These are phyloP conservation scores for Phytophthora litchii DNA, from an alignment of 352 stramenopile genomes.

Conservation along the genomic window DNA sequence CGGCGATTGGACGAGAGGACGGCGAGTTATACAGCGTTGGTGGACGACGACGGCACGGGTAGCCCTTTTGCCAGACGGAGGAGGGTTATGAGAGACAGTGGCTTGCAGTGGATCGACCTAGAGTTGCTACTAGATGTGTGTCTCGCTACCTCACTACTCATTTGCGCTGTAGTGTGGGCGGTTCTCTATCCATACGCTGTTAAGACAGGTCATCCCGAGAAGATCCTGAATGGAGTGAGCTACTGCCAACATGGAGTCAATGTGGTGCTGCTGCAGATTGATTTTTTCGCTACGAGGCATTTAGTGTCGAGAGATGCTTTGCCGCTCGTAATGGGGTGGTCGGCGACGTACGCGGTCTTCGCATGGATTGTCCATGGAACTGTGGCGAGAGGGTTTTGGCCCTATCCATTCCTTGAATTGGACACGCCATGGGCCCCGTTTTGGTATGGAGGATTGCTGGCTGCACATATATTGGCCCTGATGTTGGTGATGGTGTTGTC, in stretches of 20 bases:
- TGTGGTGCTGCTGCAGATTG: slow-evolving; percentile 68
- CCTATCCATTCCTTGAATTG: slow-evolving; percentile 80
- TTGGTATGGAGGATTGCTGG: slow-evolving; percentile 70
- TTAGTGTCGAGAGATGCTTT: slow-evolving; percentile 59
- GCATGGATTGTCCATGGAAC: slow-evolving; percentile 80
- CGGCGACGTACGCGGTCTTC: slow-evolving; percentile 71
- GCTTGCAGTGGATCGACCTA: slow-evolving; percentile 55
- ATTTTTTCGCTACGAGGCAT: slow-evolving; percentile 64
- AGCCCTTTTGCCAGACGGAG: slow-evolving; percentile 20
- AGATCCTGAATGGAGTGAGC: slow-evolving; percentile 76
- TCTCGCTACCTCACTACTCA: slow-evolving; percentile 69
- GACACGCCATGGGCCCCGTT: slow-evolving; percentile 74
- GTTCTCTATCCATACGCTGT: slow-evolving; percentile 76
- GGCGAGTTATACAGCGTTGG: slow-evolving; percentile 43
- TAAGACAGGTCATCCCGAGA: slow-evolving; percentile 49
- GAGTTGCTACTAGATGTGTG: slow-evolving; percentile 76
- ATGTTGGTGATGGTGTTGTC: slow-evolving; percentile 52
- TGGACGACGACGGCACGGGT: slow-evolving; percentile 45
- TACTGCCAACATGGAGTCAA: slow-evolving; percentile 84
- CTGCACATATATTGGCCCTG: slow-evolving; percentile 52
- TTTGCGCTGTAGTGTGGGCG: slow-evolving; percentile 73
- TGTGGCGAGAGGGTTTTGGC: slow-evolving; percentile 72
- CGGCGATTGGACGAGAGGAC: slow-evolving; percentile 24
- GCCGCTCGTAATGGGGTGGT: slow-evolving; percentile 66
- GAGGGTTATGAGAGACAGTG: slow-evolving; percentile 18